A percentile compares a stretch with the other conserved stretches of the same genome.
These are phyloP conservation scores for Cyclostephanos invisitatus DNA, from an alignment of 108 stramenopile species.

Conservation along the genomic window DNA sequence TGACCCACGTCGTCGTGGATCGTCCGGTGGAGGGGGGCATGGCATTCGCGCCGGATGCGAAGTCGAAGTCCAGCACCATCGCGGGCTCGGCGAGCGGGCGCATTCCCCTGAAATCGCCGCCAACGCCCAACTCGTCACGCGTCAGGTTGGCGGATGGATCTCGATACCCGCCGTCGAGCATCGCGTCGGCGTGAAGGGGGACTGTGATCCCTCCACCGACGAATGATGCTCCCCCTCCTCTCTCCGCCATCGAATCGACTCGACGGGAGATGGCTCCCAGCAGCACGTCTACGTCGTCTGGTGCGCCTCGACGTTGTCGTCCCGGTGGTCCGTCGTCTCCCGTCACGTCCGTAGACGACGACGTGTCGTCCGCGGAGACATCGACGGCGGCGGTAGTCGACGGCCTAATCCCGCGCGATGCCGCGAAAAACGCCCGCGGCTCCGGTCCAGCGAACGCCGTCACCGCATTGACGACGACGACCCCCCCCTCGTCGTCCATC, in stretches of 20 bases:
- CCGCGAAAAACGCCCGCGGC: slow-evolving; percentile 16
- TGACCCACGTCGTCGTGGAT: slow-evolving; percentile 14
- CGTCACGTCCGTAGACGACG: background rate
- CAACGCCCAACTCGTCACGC: background rate
- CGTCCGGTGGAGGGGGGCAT: slow-evolving; percentile 58
- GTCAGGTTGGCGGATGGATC: slow-evolving; percentile 3
- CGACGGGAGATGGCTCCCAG: slow-evolving; percentile 15
- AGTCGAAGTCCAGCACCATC: slow-evolving; percentile 62
- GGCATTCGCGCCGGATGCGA: slow-evolving; percentile 48
- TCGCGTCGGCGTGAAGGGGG: slow-evolving; percentile 41
- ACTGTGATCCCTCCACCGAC: slow-evolving; percentile 23
- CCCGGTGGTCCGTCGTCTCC: background rate
- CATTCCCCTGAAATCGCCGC: slow-evolving; percentile 5
- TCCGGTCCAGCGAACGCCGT: slow-evolving; percentile 37
- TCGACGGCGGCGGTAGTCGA: slow-evolving; percentile 5
- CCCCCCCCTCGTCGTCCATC: background rate
- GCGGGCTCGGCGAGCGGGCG: slow-evolving; percentile 53
- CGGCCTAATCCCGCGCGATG: slow-evolving; percentile 39
- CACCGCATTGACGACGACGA: slow-evolving; percentile 17
- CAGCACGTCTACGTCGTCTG: slow-evolving; percentile 4
- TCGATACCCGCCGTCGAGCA: slow-evolving; percentile 25
- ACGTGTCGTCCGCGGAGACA: no score
- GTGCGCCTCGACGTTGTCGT: background rate
- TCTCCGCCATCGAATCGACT: background rate
- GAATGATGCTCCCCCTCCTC: background rate